Conservation (phyloP, 306 rosid genomes). For the Macrotyloma uniflorum region DNA sequence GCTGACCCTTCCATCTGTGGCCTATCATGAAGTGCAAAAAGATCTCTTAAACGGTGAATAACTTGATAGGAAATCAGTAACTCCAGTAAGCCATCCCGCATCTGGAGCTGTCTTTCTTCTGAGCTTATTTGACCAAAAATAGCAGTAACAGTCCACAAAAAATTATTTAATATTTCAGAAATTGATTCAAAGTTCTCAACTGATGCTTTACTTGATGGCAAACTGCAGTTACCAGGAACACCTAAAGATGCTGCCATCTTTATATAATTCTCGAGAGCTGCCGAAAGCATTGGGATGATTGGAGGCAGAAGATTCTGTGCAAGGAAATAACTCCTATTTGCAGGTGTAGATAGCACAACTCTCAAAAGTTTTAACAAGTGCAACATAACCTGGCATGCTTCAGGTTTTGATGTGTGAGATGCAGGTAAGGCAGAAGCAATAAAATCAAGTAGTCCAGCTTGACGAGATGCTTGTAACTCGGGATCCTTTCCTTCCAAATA, state of each 20-base stretch:
- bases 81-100: constrained; percentile 94
- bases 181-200: constrained; percentile 82
- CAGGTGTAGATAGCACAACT: constrained; percentile 75
- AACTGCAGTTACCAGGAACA: constrained; percentile 58
- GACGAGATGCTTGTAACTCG: constrained; percentile 94
- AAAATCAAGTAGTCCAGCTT: constrained; percentile 95
- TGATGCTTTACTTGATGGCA: constrained; percentile 75
- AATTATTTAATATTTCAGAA: constrained; percentile 86
- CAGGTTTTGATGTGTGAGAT: constrained; percentile 96
- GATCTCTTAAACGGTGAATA: constrained; percentile 90
- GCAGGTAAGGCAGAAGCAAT: constrained; percentile 98
- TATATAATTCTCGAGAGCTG: constrained; percentile 94
- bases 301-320: constrained; percentile 95
- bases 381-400: constrained; percentile 90
- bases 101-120: constrained; percentile 88
- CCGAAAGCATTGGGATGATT: constrained; percentile 91
- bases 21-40: constrained; percentile 97
- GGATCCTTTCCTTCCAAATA: constrained; percentile 95
- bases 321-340: constrained; percentile 91
- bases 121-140: constrained; percentile 79
- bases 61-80: constrained; percentile 85
- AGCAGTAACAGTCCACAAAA: constrained; percentile 79
- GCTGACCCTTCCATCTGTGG: constrained; percentile 98
- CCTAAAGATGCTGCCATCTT: constrained; percentile 91
- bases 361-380: constrained; percentile 83